phyloP scores from a whole-genome alignment of 140 eudicot genomes.

The Flaveria floridana region DNA sequence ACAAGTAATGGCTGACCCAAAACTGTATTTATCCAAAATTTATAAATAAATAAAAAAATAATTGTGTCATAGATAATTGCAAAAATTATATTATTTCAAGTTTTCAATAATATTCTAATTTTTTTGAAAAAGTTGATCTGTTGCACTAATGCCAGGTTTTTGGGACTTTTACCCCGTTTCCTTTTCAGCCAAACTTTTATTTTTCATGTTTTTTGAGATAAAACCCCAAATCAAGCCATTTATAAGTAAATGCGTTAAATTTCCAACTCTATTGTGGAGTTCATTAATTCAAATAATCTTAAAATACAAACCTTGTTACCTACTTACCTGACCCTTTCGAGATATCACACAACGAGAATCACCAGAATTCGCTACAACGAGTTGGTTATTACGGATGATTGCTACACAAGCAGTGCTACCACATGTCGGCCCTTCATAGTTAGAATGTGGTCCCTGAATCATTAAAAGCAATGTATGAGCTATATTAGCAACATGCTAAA shows the following conservation, averaged over 20 bases:
- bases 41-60: no score
- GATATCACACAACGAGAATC: conserved; percentile 96
- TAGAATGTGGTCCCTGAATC: conserved; percentile 71
- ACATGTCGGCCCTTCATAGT: conserved; percentile 67
- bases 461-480: conserved; percentile 16
- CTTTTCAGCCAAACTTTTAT: not conserved
- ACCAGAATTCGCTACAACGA: conserved; percentile 95
- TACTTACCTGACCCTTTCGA: conserved; percentile 69
- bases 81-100: not conserved
- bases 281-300: not conserved
- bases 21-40: not conserved
- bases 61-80: not conserved
- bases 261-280: not conserved
- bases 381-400: conserved; percentile 56
- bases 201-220: not conserved
- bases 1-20: not conserved
- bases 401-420: conserved; percentile 99
- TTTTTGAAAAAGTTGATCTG: not conserved
- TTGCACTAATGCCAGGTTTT: not conserved
- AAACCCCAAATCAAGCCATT: not conserved
- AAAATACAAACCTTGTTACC: conserved; percentile 24
- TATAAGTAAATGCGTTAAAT: not conserved
- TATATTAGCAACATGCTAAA: conserved; percentile 1
- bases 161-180: not conserved
- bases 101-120: not conserved